These are phyloP conservation scores for Lichtheimia ramosa DNA, from an alignment of 371 early-diverging fungal genomes.

Conservation along the genomic window DNA sequence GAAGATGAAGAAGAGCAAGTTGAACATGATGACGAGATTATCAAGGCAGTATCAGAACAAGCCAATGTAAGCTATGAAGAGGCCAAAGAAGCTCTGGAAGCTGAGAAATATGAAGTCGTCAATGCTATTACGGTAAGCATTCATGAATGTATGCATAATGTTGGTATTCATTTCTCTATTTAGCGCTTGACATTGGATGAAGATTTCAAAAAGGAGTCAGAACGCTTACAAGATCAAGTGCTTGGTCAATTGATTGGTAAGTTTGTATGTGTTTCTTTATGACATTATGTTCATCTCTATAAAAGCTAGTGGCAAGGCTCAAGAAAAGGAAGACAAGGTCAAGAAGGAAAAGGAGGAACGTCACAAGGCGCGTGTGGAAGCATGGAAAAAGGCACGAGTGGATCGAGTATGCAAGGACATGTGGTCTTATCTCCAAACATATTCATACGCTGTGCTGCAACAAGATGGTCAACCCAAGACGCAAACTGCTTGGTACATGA, in stretches of 20 bases:
- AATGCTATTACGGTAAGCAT: conserved; percentile 64
- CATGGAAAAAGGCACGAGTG: conserved; percentile 25
- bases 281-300: not conserved
- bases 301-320: conserved; percentile 39
- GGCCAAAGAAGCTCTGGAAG: conserved; percentile 59
- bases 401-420: conserved; percentile 38
- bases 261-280: conserved; percentile 2
- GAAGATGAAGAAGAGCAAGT: conserved; percentile 33
- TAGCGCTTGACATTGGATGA: conserved; percentile 41
- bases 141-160: not conserved
- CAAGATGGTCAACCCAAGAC: conserved; percentile 52
- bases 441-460: conserved; percentile 56
- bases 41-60: conserved; percentile 60
- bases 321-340: conserved; percentile 47
- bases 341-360: conserved; percentile 32
- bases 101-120: conserved; percentile 62
- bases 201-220: conserved; percentile 38
- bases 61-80: conserved; percentile 54
- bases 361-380: conserved; percentile 23
- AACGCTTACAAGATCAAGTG: conserved; percentile 44
- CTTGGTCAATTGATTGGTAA: conserved; percentile 37
- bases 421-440: conserved; percentile 62
- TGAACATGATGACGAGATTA: conserved; percentile 39
- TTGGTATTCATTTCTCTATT: not conserved
- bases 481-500: conserved; percentile 59